These are phyloP conservation scores for Xylariaceae sp. DNA, from an alignment of 2,329 filamentous ascomycete species.

Conservation along the genomic window DNA sequence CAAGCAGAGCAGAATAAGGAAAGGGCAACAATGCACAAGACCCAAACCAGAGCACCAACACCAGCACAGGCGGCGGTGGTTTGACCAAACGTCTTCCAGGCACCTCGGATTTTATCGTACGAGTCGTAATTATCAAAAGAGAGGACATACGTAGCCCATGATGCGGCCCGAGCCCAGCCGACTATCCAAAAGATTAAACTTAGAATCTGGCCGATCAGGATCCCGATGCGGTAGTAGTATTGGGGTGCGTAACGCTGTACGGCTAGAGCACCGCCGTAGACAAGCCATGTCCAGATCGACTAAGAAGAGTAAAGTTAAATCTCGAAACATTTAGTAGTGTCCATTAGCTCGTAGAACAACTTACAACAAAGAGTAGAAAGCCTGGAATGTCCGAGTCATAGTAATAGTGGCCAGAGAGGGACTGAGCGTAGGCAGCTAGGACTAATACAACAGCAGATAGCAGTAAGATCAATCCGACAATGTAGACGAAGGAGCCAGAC, in stretches of 20 bases:
- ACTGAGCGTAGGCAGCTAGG: slow-evolving; percentile 39
- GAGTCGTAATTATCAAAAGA: slow-evolving; percentile 25
- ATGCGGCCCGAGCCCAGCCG: slow-evolving; percentile 41
- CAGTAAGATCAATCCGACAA: slow-evolving; percentile 38
- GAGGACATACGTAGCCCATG: slow-evolving; percentile 32
- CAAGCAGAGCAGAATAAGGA: slow-evolving; percentile 39
- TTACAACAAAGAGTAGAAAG: slow-evolving; percentile 47
- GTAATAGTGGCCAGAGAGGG: slow-evolving; percentile 31
- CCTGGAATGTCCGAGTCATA: slow-evolving; percentile 36
- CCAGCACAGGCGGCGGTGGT: slow-evolving; percentile 39
- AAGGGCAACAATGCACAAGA: slow-evolving; percentile 38
- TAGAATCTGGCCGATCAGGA: slow-evolving; percentile 36
- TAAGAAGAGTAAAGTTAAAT: slow-evolving; percentile 25
- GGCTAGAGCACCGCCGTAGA: slow-evolving; percentile 38
- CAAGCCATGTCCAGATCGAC: slow-evolving; percentile 40
- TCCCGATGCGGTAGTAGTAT: slow-evolving; percentile 25
- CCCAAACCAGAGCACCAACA: slow-evolving; percentile 41
- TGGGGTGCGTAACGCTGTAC: slow-evolving; percentile 37
- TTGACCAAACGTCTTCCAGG: slow-evolving; percentile 29
- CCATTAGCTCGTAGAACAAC: slow-evolving; percentile 24
- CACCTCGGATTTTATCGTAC: slow-evolving; percentile 4
- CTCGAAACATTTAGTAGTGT: neutral
- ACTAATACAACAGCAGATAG: slow-evolving; percentile 40
- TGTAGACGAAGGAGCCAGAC: slow-evolving; percentile 37
- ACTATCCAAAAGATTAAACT: slow-evolving; percentile 43